These are phyloP conservation scores for Candida stauntonica DNA, from an alignment of 805 yeast genomes.

Conservation along the genomic window DNA sequence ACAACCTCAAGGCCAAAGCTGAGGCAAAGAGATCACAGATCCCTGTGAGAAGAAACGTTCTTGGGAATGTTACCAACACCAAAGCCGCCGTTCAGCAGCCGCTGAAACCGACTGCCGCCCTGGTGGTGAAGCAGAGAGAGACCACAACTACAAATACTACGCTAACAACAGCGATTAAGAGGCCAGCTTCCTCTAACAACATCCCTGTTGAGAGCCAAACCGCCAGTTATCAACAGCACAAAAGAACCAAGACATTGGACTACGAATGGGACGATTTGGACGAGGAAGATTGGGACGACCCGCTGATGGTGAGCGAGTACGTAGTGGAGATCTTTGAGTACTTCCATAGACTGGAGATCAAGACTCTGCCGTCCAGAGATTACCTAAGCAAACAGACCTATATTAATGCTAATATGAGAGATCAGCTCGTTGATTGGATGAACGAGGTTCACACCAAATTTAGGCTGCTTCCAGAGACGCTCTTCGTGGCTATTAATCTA, in stretches of 20 bases:
- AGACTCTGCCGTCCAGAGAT: conserved; percentile 56
- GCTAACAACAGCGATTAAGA: conserved; percentile 37
- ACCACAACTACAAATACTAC: background rate
- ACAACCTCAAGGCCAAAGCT: conserved; percentile 13
- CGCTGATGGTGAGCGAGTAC: conserved; percentile 90
- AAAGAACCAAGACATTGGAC: conserved; percentile 26
- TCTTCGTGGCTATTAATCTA: conserved; percentile 76
- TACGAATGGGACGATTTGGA: conserved; percentile 71
- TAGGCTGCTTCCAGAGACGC: conserved; percentile 80
- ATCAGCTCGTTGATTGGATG: conserved; percentile 90
- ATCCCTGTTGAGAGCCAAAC: conserved; percentile 7
- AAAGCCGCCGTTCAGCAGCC: conserved; percentile 10
- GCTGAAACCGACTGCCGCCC: conserved; percentile 2
- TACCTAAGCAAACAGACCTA: conserved; percentile 39
- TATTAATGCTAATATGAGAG: conserved; percentile 54
- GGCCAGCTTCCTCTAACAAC: conserved; percentile 24
- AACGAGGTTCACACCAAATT: conserved; percentile 85
- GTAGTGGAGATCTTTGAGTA: conserved; percentile 82
- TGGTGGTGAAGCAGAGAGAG: no score
- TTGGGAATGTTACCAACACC: conserved; percentile 28
- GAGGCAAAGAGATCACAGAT: conserved; percentile 21
- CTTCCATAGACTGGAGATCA: conserved; percentile 64
- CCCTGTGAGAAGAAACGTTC: conserved; percentile 28
- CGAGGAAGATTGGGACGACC: conserved; percentile 75
- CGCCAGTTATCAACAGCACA: conserved; percentile 7